Percentiles rank a stretch among this genome's conserved stretches.
These are phyloP conservation scores for Eleusine indica DNA, from an alignment of 176 grass and related monocot species.

Conservation along the genomic window DNA sequence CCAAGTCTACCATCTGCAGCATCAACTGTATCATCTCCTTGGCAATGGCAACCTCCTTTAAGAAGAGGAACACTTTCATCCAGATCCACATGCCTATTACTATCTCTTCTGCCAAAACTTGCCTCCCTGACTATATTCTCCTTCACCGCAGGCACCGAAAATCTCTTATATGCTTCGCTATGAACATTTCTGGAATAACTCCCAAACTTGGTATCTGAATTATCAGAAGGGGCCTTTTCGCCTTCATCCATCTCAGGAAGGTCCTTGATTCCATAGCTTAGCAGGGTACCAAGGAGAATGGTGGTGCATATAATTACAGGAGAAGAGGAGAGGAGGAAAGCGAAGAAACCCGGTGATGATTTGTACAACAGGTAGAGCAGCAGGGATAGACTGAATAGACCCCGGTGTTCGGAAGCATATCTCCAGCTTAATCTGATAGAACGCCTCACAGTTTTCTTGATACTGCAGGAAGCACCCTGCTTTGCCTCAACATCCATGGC, in stretches of 20 bases:
- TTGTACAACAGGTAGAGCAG: constrained; percentile 65
- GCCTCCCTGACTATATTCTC: constrained; percentile 23
- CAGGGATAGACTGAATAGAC: constrained; percentile 40
- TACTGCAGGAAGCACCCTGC: constrained; percentile 10
- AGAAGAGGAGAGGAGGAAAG: constrained; percentile 51
- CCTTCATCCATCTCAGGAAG: constrained; percentile 43
- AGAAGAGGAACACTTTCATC: constrained; percentile 47
- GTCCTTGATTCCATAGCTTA: constrained; percentile 55
- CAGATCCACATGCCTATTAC: constrained; percentile 21
- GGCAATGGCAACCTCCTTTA: constrained; percentile 25
- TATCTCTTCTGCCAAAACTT: constrained; percentile 29
- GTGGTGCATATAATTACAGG: constrained; percentile 73
- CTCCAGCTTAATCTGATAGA: constrained; percentile 49
- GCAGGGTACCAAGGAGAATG: constrained; percentile 65
- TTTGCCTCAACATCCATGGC: constrained; percentile 31
- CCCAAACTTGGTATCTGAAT: constrained; percentile 38
- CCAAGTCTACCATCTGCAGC: constrained; percentile 6
- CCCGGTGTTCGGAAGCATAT: constrained; percentile 55
- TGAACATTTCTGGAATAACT: constrained; percentile 36
- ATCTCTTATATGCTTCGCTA: constrained; percentile 16
- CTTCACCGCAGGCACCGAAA: constrained; percentile 21
- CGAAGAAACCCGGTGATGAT: constrained; percentile 56
- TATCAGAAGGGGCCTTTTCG: neutral
- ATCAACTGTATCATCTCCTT: constrained; percentile 20
- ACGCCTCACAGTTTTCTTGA: constrained; percentile 43